Evolutionary conservation across 1,284 basidiomycete species (phyloP), one percentile per base, ranked within the genome.

Genomic region (Pulveroboletus sp.): DNA sequence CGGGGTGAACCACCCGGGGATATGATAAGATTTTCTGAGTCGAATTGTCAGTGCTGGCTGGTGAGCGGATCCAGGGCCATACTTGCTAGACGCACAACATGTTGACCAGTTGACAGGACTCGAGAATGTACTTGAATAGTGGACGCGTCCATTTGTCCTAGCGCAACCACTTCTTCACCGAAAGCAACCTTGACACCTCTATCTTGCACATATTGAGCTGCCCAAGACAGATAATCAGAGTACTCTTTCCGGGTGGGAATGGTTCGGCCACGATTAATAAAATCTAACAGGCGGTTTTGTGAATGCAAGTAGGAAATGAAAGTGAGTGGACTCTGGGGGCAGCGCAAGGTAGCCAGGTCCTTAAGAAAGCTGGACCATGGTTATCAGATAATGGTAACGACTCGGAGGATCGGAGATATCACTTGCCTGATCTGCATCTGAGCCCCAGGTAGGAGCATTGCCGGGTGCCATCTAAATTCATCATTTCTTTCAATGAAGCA

Each of bases 221-320:
- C 79, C 82, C 82, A 83, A 13, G 76, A 65, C 37, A 84, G 74
- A 65, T 84, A 84, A 63, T 83, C 82, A 8, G 79, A 75, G 58
- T 78, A 84, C 60, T 84, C 83, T 81, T 94, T 95, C 76, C 94
- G 93, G 69, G 91, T 94, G 41, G 93, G 93, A 74, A 94, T 89
- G 58, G 89, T 93, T 33, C 90, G 93, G 75, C 93, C 93, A 60
- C 91, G 85, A 73, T 90, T 86, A 73, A 92, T 91, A 66, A 90
- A 84, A 39, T 75, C 71, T 24, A 78, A 60, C 42, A 84, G 73
- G 50, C 83, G 77, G 48, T 73, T 73, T 56, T 82, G 75, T 48
- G 75, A 76, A 57, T 82, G 79, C 44, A 84, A 72, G 67, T 84
- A 84, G 37, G 77, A 72, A 46, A 84, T 64, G 71, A 84, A 84